phyloP scores from a whole-genome alignment of 2,329 filamentous ascomycete species.

The Ceratocystis cacaofunesta region DNA sequence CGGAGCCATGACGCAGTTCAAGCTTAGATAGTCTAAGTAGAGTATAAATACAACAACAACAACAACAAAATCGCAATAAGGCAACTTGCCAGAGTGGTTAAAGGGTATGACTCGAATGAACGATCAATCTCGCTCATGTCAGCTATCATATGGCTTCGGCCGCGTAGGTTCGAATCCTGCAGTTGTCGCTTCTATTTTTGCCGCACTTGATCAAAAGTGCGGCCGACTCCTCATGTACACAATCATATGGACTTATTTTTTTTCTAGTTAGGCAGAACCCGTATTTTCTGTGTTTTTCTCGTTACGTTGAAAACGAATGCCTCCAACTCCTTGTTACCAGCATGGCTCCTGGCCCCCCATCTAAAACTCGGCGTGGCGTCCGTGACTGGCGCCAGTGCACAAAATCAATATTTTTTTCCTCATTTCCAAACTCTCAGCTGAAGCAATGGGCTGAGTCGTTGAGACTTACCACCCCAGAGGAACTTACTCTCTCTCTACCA shows the following conservation, averaged over 20 bases:
- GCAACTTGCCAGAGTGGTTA: constrained; percentile 16
- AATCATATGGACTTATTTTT: neutral
- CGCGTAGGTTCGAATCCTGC: constrained; percentile 15
- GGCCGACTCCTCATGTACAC: neutral
- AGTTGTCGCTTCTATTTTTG: constrained; percentile 8
- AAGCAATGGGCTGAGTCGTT: constrained; percentile 1
- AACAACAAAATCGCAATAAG: neutral
- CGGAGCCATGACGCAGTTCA: no score
- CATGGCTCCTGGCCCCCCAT: neutral
- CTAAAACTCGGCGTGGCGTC: constrained; percentile 11
- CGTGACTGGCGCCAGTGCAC: constrained; percentile 12
- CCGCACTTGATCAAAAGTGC: neutral
- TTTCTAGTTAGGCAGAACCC: neutral
- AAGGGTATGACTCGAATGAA: constrained; percentile 17
- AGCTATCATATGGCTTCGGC: constrained; percentile 16
- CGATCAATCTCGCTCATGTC: constrained; percentile 4
- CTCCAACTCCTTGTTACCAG: no score
- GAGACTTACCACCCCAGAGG: neutral
- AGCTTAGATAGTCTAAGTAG: no score
- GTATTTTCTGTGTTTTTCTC: neutral
- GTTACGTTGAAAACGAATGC: neutral
- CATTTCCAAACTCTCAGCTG: constrained; percentile 4
- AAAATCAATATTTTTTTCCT: constrained; percentile 1
- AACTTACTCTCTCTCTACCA: constrained; percentile 6
- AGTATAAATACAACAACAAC: no score